Percentiles rank a stretch among this genome's conserved stretches.
These are phyloP conservation scores for Calonectria henricotiae DNA, from an alignment of 2,329 filamentous ascomycete species.

Conservation along the genomic window DNA sequence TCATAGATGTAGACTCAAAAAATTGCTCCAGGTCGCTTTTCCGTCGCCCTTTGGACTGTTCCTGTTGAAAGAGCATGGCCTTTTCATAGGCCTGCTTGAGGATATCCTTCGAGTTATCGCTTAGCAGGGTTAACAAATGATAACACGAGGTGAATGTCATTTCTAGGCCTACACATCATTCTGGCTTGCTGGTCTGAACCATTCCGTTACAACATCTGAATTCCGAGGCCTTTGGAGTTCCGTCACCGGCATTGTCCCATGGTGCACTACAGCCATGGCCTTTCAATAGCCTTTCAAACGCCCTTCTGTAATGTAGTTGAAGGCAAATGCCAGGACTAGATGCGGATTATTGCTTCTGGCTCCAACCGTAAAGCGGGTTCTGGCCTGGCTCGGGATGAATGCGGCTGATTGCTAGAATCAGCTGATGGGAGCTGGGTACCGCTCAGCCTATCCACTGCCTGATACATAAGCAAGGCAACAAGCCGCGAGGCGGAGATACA, in stretches of 20 bases:
- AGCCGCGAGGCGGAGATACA: not conserved
- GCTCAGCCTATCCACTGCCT: not conserved
- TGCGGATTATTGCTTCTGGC: too few species aligned
- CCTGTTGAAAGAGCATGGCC: slow-evolving; percentile 21
- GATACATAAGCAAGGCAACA: not conserved
- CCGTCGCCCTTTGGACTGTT: slow-evolving; percentile 7
- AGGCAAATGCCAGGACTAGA: not conserved
- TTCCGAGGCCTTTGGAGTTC: not conserved
- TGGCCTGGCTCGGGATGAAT: not conserved
- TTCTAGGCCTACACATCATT: slow-evolving; percentile 15
- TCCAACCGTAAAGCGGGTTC: not conserved
- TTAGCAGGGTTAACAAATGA: not conserved
- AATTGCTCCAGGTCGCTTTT: not conserved
- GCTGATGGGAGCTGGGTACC: not conserved
- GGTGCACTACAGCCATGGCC: not conserved
- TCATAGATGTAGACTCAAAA: slow-evolving; percentile 24
- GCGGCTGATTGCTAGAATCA: not conserved
- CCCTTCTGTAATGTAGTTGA: too few species aligned
- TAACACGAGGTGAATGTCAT: not conserved
- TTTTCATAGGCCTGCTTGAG: slow-evolving; percentile 32
- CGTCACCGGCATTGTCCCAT: not conserved
- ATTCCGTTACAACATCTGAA: slow-evolving; percentile 19
- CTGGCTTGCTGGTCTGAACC: slow-evolving; percentile 25
- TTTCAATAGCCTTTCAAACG: too few species aligned
- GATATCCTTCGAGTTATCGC: slow-evolving; percentile 23